Conservation (phyloP, 202 grass and related monocot genomes). For the Panicum hallii region DNA sequence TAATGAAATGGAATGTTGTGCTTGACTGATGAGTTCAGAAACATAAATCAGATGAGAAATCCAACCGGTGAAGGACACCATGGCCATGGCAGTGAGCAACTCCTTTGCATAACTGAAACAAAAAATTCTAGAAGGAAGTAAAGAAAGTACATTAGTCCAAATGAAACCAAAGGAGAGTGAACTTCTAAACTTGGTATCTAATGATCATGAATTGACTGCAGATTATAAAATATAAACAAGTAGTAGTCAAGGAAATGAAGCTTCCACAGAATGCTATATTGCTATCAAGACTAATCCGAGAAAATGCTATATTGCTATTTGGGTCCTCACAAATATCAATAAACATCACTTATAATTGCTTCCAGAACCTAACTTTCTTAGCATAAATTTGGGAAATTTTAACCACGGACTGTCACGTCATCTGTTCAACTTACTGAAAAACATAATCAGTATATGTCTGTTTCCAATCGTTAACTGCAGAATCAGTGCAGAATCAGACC, state of each 20-base stretch:
- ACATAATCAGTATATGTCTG: too few relatives aligned
- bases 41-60: slow-evolving; percentile 1
- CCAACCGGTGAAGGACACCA: slow-evolving; percentile 91
- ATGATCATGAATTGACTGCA: not conserved
- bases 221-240: too few relatives aligned
- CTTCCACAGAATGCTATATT: not conserved
- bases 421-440: not conserved
- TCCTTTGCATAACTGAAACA: slow-evolving; percentile 90
- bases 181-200: too few relatives aligned
- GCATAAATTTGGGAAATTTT: not conserved
- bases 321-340: not conserved
- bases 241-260: not conserved
- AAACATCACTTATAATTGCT: not conserved
- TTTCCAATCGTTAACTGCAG: not conserved
- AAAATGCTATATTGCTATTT: too few relatives aligned
- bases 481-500: not conserved
- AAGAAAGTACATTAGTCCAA: slow-evolving; percentile 19
- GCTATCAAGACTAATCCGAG: not conserved
- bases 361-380: not conserved
- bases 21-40: not conserved
- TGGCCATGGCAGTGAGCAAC: slow-evolving; percentile 91
- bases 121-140: slow-evolving; percentile 63
- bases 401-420: not conserved
- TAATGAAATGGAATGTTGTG: not conserved
- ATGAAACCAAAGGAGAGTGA: not conserved